Evolutionary conservation across 2,329 filamentous ascomycete genomes (phyloP).

Genomic region (Colletotrichum gigasporum): DNA sequence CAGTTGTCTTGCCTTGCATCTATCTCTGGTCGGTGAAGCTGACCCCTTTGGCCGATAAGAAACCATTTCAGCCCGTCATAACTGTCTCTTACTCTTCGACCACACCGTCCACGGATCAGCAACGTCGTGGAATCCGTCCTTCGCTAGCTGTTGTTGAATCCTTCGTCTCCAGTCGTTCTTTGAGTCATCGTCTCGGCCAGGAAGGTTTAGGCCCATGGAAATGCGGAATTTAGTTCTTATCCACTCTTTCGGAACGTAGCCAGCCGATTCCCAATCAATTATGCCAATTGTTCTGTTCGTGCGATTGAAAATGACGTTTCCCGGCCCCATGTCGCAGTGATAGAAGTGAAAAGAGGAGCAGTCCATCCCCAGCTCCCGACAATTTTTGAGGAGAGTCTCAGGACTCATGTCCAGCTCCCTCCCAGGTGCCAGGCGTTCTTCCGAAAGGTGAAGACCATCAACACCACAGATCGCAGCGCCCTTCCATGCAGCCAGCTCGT

Average conservation of each 20-base stretch:
- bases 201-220: constrained; percentile 41
- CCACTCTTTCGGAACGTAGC: constrained; percentile 42
- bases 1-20: not conserved
- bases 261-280: constrained; percentile 43
- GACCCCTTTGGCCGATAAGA: not conserved
- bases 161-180: constrained; percentile 3
- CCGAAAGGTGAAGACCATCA: constrained; percentile 27
- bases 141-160: not conserved
- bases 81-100: not conserved
- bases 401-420: not conserved
- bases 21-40: not conserved
- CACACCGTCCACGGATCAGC: not conserved
- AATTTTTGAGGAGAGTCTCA: constrained; percentile 18
- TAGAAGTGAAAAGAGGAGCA: constrained; percentile 40
- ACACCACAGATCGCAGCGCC: constrained; percentile 29
- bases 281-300: constrained; percentile 36
- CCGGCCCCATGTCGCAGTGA: constrained; percentile 42
- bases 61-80: not conserved
- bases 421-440: constrained; percentile 16
- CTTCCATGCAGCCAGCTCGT: constrained; percentile 21
- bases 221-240: constrained; percentile 44
- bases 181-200: not conserved
- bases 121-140: not conserved
- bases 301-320: constrained; percentile 39
- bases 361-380: constrained; percentile 38